Percentiles rank a stretch among this genome's conserved stretches.
Conservation (phyloP, 2,329 filamentous ascomycete genomes). For the Aspergillus tamarii region DNA sequence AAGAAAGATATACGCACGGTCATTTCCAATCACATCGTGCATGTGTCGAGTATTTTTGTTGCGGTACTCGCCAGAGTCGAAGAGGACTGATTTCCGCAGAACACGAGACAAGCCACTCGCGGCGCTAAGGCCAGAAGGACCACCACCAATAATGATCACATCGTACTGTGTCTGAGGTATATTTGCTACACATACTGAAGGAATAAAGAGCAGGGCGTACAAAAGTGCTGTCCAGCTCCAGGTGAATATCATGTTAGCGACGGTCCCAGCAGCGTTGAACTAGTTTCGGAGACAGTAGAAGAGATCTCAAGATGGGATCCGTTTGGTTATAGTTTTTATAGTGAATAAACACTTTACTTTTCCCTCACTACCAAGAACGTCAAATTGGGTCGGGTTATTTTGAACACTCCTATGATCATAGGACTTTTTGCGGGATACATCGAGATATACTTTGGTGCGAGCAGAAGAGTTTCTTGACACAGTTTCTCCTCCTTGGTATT, state of each 20-base stretch:
- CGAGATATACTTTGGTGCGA: neutral
- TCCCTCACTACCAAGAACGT: neutral
- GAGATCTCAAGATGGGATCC: neutral
- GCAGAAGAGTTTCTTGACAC: neutral
- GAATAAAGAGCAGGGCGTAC: neutral
- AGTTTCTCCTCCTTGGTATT: neutral
- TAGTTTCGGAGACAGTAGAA: neutral
- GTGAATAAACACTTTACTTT: neutral
- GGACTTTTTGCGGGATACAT: neutral
- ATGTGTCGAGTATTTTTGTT: constrained; percentile 59
- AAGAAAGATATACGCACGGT: constrained; percentile 45
- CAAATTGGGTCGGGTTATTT: neutral
- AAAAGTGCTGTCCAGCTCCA: neutral
- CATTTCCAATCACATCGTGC: constrained; percentile 63
- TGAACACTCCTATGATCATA: neutral
- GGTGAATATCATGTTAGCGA: neutral
- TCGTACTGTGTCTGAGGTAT: constrained; percentile 48
- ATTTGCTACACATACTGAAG: constrained; percentile 2
- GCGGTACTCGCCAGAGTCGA: constrained; percentile 63
- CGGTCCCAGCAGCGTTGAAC: neutral
- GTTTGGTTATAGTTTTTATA: neutral
- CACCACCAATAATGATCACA: constrained; percentile 60
- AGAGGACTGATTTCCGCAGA: constrained; percentile 57
- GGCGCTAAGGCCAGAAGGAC: constrained; percentile 57
- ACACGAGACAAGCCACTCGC: constrained; percentile 62